Base-by-base conservation (phyloP, 371 early-diverging fungal genomes). In the Dentiscutata heterogama region DNA sequence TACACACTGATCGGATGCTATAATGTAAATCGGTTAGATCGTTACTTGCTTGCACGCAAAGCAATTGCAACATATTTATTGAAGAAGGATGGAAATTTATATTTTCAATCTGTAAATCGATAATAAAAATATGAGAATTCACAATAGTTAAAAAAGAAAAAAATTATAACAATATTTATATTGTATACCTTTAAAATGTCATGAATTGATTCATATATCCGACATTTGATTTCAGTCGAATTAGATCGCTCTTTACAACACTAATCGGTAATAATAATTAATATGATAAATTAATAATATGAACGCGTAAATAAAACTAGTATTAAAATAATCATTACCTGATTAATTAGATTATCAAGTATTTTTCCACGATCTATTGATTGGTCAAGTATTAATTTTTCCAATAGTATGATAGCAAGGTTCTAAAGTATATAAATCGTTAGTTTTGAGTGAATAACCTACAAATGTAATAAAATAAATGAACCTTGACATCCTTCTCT, bases 21-120 rank as follows among this genome's bases (percentile, higher is more conserved):
- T 87, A 85, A 68, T 89, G 88, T 20, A 86, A 82, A 78, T 88
- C 87, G 29, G 87, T 85, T 51, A 89, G 64, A 39, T 88, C 89
- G 1, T 64, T 10, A 18, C 82, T 81, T 2, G 84, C 80, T 14
- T 77, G 73, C 1, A 83, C 71, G 50, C 82, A 84, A 10, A 89
- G 65, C n/a, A 39, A 29, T 14, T 64, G 39, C 1, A 88, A 31
- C 3, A 22, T 53, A 27, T 31, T 25, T 13, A 39, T n/a, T 50
- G 64, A 64, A 1, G 64, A 50, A 35, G 46, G n/a, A 35, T 29
- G 16, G 22, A 18, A 22, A 3, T 42, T 3, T 31, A 61, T 5
- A 42, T 35, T 18, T 64, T 64, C 51, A 25, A 54, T 46, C 39
- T 31, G 27, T n/a, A 42, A 64, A n/a, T 6, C 18, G 35, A 46